Evolutionary conservation across 176 grass and related monocot species (phyloP).

Genomic region (Musa beccarii): DNA sequence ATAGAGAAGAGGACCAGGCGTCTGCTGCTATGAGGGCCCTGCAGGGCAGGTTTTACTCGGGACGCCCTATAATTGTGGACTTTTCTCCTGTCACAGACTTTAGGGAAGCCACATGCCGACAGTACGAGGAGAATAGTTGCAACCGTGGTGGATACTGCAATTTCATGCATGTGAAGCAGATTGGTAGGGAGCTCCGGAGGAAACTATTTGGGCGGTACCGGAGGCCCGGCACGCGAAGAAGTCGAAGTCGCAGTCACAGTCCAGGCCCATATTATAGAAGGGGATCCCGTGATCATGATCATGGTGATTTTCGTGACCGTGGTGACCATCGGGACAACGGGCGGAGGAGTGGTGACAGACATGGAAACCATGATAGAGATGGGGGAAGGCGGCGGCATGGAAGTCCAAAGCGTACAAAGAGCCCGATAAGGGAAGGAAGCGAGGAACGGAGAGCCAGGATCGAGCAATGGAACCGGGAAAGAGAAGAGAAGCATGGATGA

Average conservation of each 20-base stretch:
- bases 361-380: conserved; percentile 9
- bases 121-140: conserved; percentile 86
- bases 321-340: conserved; percentile 18
- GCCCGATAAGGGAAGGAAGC: conserved; percentile 59
- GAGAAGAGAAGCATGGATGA: conserved; percentile 38
- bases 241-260: conserved; percentile 57
- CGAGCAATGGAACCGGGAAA: conserved; percentile 76
- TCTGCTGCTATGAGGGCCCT: conserved; percentile 56
- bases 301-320: conserved; percentile 24
- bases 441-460: conserved; percentile 82
- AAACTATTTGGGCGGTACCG: conserved; percentile 43
- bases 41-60: conserved; percentile 75
- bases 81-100: conserved; percentile 95
- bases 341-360: conserved; percentile 6
- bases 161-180: conserved; percentile 90
- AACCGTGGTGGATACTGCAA: conserved; percentile 94
- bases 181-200: conserved; percentile 55
- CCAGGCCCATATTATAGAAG: conserved; percentile 35
- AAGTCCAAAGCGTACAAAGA: conserved; percentile 41
- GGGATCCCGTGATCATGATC: conserved; percentile 19
- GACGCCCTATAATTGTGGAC: conserved; percentile 82
- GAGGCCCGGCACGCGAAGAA: conserved; percentile 32
- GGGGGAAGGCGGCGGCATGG: conserved; percentile 33
- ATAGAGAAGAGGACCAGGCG: conserved; percentile 79
- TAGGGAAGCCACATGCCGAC: conserved; percentile 81